Base-by-base conservation (phyloP, 225 moss, liverwort and hornwort species). In the Marchantia polymorpha region DNA sequence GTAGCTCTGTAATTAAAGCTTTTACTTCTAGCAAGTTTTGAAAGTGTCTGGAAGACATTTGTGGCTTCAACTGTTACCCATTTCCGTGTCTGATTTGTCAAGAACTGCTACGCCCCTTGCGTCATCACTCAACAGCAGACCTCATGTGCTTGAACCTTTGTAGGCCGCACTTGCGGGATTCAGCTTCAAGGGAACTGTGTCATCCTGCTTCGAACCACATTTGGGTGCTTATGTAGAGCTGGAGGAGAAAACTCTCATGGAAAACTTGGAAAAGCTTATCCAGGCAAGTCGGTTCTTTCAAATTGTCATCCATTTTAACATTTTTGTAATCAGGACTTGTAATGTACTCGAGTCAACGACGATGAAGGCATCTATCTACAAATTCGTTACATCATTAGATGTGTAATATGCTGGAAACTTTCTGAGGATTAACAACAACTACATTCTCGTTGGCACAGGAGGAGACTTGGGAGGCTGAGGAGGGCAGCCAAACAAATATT, bases 381-480 rank as follows among this genome's bases (percentile, higher is more conserved):
- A 7, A 31, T 61, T 6, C 10, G 63, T 11, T 16, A 22, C n/a
- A 20, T 23, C 9, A 13, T 58, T 30, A 16, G 26, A 27, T 29
- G 73, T 53, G 55, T 26, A 52, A 29, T 67, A 39, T 29, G 30
- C 29, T 10, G 3, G 15, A 14, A 15, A 13, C 8, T 39, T 27
- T 11, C 3, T 20, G 47, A 20, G 70, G 14, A 71, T 7, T 50
- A 50, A 47, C 22, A 46, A 11, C 1, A 15, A 47, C 49, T 4
- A 50, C 23, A 19, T 61, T 39, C 23, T 49, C 0, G 10, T 17
- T 23, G 48, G 8, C 25, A 79, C 92, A 99, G 95, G 99, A 99
- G 82, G 99, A 99, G 85, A 95, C 95, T 25, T 99, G 99, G 99
- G 99, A 99, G 53, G 90, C 89, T 73, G 99, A 99, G 85, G 99